Base-by-base conservation (phyloP, 2,329 filamentous ascomycete species). In the Cordyceps cateniannulata region DNA sequence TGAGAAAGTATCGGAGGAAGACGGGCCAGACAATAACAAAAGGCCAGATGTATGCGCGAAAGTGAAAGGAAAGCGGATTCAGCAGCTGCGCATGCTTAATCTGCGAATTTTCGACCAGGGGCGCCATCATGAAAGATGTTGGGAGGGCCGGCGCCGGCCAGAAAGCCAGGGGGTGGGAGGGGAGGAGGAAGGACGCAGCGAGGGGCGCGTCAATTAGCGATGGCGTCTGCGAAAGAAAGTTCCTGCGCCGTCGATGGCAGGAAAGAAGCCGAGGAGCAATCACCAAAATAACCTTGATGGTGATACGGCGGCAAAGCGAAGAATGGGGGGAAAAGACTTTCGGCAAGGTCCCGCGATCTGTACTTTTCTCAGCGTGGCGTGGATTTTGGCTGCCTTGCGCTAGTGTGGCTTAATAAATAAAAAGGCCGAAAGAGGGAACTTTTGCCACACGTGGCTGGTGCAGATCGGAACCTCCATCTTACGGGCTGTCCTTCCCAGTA, bases 1-100 rank as follows among this genome's bases (percentile, higher is more conserved):
- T 89, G 59, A 96, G 85, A 74, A 96, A 98, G 75, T 93, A 86
- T 73, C 90, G 85, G 66, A 96, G 84, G 76, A 98, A 98, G 69
- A 89, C 78, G 57, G 96, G 95, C 93, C 96, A 99, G 69, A 93
- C 80, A 67, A 97, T 86, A 63, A 88, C 79, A 71, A 97, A 99
- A 0, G 95, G 95, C 91, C 91, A 96, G 68, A 96, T 77, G 73
- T 99, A 99, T 67, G 90, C 79, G 75, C 96, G 93, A 63, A 96
- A 80, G 71, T 89, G 85, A 65, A 89, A 76, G 38, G 92, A 86
- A 65, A 96, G 84, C 64, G 93, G 92, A 70, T 91, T 92, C 75
- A 97, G 88, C 67, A 99, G 84, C 73, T 91, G 89, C 66, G 95
- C 90, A 73, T 87, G 83, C 80, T 89, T 85, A 75, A 99, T 96